Evolutionary conservation across 1,284 basidiomycete species (phyloP).

Genomic region (Xerocomus tenax): DNA sequence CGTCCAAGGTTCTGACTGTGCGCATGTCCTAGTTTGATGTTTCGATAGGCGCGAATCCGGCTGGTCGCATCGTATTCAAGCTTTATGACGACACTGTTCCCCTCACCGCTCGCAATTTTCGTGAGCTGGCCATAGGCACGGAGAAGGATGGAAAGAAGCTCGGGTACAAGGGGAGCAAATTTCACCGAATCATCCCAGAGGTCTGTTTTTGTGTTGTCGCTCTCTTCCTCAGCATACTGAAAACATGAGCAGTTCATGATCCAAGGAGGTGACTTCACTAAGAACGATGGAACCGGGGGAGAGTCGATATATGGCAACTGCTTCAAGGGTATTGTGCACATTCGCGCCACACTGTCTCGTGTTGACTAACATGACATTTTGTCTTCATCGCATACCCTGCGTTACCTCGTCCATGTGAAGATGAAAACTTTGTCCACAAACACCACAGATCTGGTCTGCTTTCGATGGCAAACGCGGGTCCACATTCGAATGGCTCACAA

Average conservation of each 20-base stretch:
- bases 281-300: slow-evolving; percentile 77
- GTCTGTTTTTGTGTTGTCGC: slow-evolving; percentile 23
- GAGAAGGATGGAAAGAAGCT: slow-evolving; percentile 42
- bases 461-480: slow-evolving; percentile 83
- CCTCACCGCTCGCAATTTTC: slow-evolving; percentile 75
- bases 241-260: slow-evolving; percentile 63
- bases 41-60: slow-evolving; percentile 57
- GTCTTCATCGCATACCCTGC: background rate
- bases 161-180: slow-evolving; percentile 57
- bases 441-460: slow-evolving; percentile 78
- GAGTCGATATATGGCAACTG: slow-evolving; percentile 85
- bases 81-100: slow-evolving; percentile 63
- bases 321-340: slow-evolving; percentile 48
- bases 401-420: slow-evolving; percentile 31
- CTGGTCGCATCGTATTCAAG: slow-evolving; percentile 70
- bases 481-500: slow-evolving; percentile 68
- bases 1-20: background rate
- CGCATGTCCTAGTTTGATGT: slow-evolving; percentile 66
- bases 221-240: background rate
- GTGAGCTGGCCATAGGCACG: slow-evolving; percentile 70
- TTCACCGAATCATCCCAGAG: slow-evolving; percentile 79
- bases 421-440: slow-evolving; percentile 80
- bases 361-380: background rate
- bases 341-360: too few relatives aligned
- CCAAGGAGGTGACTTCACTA: slow-evolving; percentile 74